Conservation (phyloP, 1,284 basidiomycete genomes). For the Puccinia novopanici region DNA sequence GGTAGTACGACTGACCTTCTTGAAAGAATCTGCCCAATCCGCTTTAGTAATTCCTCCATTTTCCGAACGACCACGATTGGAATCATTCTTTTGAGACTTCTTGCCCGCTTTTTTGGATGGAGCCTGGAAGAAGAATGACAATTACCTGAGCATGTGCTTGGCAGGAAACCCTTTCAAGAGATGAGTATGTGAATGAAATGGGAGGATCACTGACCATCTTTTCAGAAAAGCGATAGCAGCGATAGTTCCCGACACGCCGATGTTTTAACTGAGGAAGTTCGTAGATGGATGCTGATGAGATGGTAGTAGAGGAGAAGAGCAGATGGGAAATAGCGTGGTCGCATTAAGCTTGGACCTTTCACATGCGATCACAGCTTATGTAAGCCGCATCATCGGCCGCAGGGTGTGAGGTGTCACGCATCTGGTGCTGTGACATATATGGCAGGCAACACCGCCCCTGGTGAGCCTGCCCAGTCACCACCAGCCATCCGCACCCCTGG, state of each 20-base stretch:
- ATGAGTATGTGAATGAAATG: neutral
- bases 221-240: neutral
- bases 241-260: neutral
- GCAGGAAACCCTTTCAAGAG: neutral
- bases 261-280: neutral
- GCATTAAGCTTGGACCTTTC: slow-evolving; percentile 9
- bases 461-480: neutral
- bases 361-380: neutral
- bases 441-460: neutral
- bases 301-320: neutral
- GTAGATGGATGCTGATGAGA: neutral
- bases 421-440: neutral
- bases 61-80: slow-evolving; percentile 15
- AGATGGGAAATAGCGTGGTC: neutral
- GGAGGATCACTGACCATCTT: slow-evolving; percentile 30
- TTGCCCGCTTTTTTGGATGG: slow-evolving; percentile 48
- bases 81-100: slow-evolving; percentile 42
- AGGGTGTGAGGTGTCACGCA: neutral
- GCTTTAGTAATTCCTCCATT: slow-evolving; percentile 44
- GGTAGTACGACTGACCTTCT: slow-evolving; percentile 41
- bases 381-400: neutral
- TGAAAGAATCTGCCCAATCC: slow-evolving; percentile 51
- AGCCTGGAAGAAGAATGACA: slow-evolving; percentile 13
- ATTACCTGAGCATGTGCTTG: neutral
- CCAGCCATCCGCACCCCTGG: neutral